Base-by-base conservation (phyloP, 768 basidiomycete species). In the Termitomyces sp. region DNA sequence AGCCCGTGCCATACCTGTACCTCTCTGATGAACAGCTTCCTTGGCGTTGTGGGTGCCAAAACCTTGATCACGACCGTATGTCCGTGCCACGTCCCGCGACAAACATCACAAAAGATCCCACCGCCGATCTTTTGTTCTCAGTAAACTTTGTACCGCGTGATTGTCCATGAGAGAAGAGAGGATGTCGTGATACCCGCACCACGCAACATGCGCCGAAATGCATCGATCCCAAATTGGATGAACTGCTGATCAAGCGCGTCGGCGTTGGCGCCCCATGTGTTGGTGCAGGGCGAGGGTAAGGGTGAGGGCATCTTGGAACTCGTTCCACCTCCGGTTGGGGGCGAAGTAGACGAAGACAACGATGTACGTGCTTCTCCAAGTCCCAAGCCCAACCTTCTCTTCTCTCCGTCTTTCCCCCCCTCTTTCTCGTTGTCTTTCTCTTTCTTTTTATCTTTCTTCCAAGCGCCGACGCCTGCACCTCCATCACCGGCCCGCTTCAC, bases 41-140 rank as follows among this genome's bases (percentile, higher is more conserved):
- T 76, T 2, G 86, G 84, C 1, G 87, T 85, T 37, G 78, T 78
- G 50, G 81, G 78, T 1, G 84, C 80, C 15, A 92, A 74, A 3
- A 89, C 82, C 71, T 93, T 92, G 76, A 91, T 79, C 4, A 88
- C 86, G 7, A 91, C 90, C 0, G 76, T 75, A 22, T 78, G 76
- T 3, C 77, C 80, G 37, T 82, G 77, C 91, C 92, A 95, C 12
- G 72, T 79, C 0, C 91, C 92, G n/a, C 78, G 76, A 71, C 87
- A 92, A 8, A 93, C 89, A 55, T 87, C 82, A 13, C 88, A 88
- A 73, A 91, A 90, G 72, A 82, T 86, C 0, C 91, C 91, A 20
- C 83, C 65, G 4, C 90, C 87, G 58, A 94, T 85, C 68, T 84
- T 81, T 57, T 77, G 73, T 39, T 86, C 86, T 3, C 84, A 81